Conservation (phyloP, 2,329 filamentous ascomycete species). For the Hortaea werneckii region DNA sequence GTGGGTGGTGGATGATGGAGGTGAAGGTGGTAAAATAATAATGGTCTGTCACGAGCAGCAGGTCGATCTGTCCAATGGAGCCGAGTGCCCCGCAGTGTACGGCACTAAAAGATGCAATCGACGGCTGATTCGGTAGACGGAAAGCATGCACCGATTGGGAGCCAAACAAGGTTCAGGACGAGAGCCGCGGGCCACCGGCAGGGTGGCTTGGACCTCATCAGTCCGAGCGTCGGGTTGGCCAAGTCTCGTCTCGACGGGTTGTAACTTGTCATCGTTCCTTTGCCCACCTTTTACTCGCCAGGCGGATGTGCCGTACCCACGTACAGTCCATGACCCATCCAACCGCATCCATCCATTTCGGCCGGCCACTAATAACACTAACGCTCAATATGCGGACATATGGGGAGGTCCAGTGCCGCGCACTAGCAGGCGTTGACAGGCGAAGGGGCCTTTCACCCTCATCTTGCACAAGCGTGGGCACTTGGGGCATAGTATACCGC, state of each 20-base stretch:
- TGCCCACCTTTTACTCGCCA: neutral
- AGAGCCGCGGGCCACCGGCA: too few relatives aligned
- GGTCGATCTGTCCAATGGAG: too few relatives aligned
- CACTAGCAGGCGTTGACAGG: neutral
- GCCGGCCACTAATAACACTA: too few relatives aligned
- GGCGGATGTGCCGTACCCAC: neutral
- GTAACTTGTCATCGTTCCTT: neutral
- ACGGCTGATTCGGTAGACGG: too few relatives aligned
- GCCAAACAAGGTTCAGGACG: too few relatives aligned
- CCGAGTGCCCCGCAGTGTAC: too few relatives aligned
- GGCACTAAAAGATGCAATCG: too few relatives aligned
- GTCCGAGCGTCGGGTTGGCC: neutral
- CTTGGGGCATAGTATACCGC: neutral
- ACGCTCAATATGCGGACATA: neutral
- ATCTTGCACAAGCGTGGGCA: neutral
- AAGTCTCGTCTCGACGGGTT: neutral
- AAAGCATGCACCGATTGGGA: too few relatives aligned
- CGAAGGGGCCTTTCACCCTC: neutral
- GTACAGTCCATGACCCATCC: neutral
- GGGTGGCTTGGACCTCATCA: too few relatives aligned
- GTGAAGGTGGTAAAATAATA: too few relatives aligned
- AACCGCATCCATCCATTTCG: neutral
- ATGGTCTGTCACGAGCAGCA: too few relatives aligned
- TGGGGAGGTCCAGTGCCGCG: neutral
- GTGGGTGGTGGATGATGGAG: too few relatives aligned